These are phyloP conservation scores for Endocalyx cinctus DNA, from an alignment of 2,329 filamentous ascomycete genomes.

Conservation along the genomic window DNA sequence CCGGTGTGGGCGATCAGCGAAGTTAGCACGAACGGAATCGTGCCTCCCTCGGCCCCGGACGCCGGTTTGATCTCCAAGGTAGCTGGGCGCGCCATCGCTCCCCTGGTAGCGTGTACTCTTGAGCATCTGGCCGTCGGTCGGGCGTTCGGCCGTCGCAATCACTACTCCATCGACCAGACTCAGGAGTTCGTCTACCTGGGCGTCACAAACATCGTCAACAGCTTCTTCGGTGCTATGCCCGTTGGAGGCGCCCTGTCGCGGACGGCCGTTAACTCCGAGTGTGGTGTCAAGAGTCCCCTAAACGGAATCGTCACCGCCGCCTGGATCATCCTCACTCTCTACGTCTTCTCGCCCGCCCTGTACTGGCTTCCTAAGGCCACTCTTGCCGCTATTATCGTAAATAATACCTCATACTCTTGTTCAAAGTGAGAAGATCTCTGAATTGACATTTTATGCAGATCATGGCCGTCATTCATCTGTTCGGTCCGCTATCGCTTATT, in stretches of 20 bases:
- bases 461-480: constrained; percentile 58
- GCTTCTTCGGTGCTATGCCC: constrained; percentile 60
- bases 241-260: constrained; percentile 63
- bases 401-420: constrained; percentile 46
- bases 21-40: constrained; percentile 51
- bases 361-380: constrained; percentile 67
- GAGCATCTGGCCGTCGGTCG: constrained; percentile 63
- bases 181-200: constrained; percentile 64
- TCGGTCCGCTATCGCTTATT: constrained; percentile 54
- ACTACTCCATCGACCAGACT: constrained; percentile 59
- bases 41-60: constrained; percentile 43
- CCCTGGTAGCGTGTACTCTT: constrained; percentile 56
- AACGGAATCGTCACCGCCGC: constrained; percentile 57
- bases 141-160: constrained; percentile 57
- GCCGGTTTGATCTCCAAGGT: constrained; percentile 46
- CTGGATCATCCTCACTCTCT: constrained; percentile 58
- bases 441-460: constrained; percentile 36
- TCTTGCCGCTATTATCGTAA: constrained; percentile 57
- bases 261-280: constrained; percentile 63
- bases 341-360: constrained; percentile 54
- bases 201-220: constrained; percentile 58
- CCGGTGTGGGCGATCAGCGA: constrained; percentile 56
- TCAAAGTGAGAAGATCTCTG: background rate
- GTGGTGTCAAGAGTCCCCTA: constrained; percentile 57
- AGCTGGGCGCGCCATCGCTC: constrained; percentile 50